Percentiles rank a stretch among this genome's conserved stretches.
phyloP scores from a whole-genome alignment of 2,329 filamentous ascomycete species.

The Cercospora sp. region DNA sequence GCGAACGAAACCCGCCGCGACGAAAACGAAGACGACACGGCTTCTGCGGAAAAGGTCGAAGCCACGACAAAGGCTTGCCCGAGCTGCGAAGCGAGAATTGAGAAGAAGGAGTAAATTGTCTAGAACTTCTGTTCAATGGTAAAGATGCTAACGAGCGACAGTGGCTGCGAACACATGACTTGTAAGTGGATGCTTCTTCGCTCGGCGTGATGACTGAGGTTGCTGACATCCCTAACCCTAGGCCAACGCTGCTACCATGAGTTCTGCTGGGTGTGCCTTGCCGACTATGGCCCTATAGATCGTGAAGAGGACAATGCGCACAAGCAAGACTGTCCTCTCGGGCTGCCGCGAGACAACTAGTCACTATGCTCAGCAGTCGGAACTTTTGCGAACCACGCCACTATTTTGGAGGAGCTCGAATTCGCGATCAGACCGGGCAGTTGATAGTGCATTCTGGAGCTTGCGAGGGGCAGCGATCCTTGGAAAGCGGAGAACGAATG shows the following conservation, averaged over 20 bases:
- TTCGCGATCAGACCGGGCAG: background rate
- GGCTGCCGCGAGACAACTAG: too few relatives aligned
- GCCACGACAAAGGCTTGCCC: constrained; percentile 29
- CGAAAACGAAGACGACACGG: too few relatives aligned
- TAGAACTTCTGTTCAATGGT: background rate
- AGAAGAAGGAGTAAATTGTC: constrained; percentile 22
- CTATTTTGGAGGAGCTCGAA: too few relatives aligned
- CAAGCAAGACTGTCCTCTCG: background rate
- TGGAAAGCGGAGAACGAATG: background rate
- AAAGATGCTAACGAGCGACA: background rate
- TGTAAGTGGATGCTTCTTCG: constrained; percentile 19
- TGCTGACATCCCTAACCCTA: background rate
- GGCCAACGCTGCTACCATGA: constrained; percentile 12
- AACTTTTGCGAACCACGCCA: too few relatives aligned
- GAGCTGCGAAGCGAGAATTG: constrained; percentile 15
- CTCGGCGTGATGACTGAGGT: background rate
- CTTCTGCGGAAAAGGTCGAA: too few relatives aligned
- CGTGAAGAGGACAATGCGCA: background rate
- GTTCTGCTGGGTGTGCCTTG: constrained; percentile 24
- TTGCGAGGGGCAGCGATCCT: background rate
- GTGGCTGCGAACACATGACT: constrained; percentile 30
- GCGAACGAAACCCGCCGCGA: too few relatives aligned
- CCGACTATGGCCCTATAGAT: background rate
- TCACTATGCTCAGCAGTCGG: too few relatives aligned
- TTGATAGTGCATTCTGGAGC: background rate